A percentile compares a stretch with the other conserved stretches of the same genome.
phyloP scores from a whole-genome alignment of 768 basidiomycete genomes.

The Rhizopogon roseolus region DNA sequence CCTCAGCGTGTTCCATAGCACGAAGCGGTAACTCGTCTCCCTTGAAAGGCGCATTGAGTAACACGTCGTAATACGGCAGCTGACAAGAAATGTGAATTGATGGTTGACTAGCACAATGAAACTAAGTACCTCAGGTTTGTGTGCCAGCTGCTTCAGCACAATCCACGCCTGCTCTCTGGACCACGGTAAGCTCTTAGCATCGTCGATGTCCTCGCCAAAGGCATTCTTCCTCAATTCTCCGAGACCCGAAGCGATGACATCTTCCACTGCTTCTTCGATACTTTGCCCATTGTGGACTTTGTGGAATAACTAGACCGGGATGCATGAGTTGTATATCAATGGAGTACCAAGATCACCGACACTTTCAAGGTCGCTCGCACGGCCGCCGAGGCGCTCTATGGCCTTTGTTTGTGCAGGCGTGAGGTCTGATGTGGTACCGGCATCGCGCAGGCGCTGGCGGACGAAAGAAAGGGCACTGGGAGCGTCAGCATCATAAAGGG shows the following conservation, averaged over 20 bases:
- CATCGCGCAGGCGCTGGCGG: conserved; percentile 66
- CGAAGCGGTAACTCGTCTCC: conserved; percentile 80
- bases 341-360: conserved; percentile 36
- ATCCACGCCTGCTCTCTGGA: conserved; percentile 84
- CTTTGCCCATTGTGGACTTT: conserved; percentile 73
- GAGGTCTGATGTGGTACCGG: conserved; percentile 47
- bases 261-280: conserved; percentile 82
- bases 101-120: conserved; percentile 20
- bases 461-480: conserved; percentile 78
- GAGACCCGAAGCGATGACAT: conserved; percentile 77
- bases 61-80: conserved; percentile 78
- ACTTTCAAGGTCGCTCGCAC: conserved; percentile 84
- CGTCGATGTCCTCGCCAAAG: conserved; percentile 90
- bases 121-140: conserved; percentile 49
- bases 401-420: conserved; percentile 49
- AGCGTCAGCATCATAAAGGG: conserved; percentile 82
- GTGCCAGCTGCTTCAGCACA: conserved; percentile 69
- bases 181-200: conserved; percentile 82
- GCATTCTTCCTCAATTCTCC: conserved; percentile 85
- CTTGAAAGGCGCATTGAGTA: conserved; percentile 86
- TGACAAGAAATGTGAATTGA: conserved; percentile 21
- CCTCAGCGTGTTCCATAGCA: conserved; percentile 83
- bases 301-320: conserved; percentile 60
- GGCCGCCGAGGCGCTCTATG: conserved; percentile 80
- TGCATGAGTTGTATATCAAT: background rate